Evolutionary conservation across 1,284 basidiomycete species (phyloP), one percentile per base, ranked within the genome.

Genomic region (Boletus holoroseus): DNA sequence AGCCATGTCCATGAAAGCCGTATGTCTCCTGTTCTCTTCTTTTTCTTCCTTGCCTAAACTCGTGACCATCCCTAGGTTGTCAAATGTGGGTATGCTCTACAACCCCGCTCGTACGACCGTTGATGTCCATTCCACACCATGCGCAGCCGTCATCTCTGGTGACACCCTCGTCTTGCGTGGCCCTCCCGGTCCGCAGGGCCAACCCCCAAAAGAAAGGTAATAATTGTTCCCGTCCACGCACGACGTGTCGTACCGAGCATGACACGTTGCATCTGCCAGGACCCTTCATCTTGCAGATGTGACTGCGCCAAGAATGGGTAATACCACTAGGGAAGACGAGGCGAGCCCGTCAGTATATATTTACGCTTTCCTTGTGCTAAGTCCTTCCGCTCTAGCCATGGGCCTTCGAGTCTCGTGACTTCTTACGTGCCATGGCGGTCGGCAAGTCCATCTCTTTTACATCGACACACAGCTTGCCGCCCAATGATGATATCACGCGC

Each of bases 331-430:
- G 52, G 88, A 92, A 58, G 94, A 96, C 66, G 93, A 96, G 77
- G 91, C 86, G 57, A 56, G 77, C 59, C 40, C 15, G 3, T 11
- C 20, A 2, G 20, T 16, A 12, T 7, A 32, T 47, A 5, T 28
- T 7, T 20, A 26, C 26, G 12, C 39, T 32, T 16, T 18, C 13
- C 16, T 16, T 13, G 1, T 35, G 3, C 47, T 58, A 3, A 64
- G 2, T 3, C 9, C 22, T 22, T 27, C 0, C 30, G 3, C n/a
- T 3, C 36, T 43, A 94, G 88, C 83, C 87, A 8, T 93, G 88
- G 80, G 91, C 94, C 5, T 97, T 89, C 66, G 89, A 94, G 64
- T 85, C 93, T 37, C 86, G 95, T 62, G 95, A 98, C 73, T 96
- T 86, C 70, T 77, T 98, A 34, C 86, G 94, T 44, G 74, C 82